These are phyloP conservation scores for Dryadomyces quercus-mongolicae DNA, from an alignment of 2,329 filamentous ascomycete genomes.

Conservation along the genomic window DNA sequence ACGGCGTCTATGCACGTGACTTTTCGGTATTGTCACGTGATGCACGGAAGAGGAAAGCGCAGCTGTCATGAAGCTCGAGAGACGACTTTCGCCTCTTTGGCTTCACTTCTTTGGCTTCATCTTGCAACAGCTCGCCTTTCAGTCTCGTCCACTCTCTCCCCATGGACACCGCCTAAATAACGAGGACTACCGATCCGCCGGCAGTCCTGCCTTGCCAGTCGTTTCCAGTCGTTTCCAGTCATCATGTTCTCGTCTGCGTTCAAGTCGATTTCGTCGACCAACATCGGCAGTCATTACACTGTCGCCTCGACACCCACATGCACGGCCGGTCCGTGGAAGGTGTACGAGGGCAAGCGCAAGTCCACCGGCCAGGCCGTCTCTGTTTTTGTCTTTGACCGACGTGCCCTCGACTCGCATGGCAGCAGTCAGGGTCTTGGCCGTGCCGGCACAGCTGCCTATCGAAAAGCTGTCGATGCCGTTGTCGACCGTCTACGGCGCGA, in stretches of 20 bases:
- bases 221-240: too few relatives aligned
- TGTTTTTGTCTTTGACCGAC: conserved; percentile 89
- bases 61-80: too few relatives aligned
- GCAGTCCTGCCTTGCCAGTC: conserved; percentile 5
- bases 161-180: neutral
- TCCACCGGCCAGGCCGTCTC: conserved; percentile 80
- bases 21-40: too few relatives aligned
- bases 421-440: conserved; percentile 49
- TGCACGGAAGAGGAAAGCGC: too few relatives aligned
- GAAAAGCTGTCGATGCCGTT: conserved; percentile 77
- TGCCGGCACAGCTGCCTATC: conserved; percentile 33
- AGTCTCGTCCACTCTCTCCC: conserved; percentile 3
- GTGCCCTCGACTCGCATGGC: conserved; percentile 60
- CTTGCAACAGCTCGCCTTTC: too few relatives aligned
- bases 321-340: conserved; percentile 86
- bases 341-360: conserved; percentile 96
- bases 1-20: too few relatives aligned
- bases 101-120: neutral
- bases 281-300: conserved; percentile 86
- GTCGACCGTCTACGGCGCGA: conserved; percentile 86
- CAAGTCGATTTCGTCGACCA: conserved; percentile 81
- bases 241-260: conserved; percentile 87
- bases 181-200: too few relatives aligned
- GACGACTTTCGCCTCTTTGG: neutral
- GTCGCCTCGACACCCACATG: conserved; percentile 66